Percentiles rank a stretch among this genome's conserved stretches.
Evolutionary conservation across 139 green algal species (phyloP).

Genomic region (Chlorella sp.): DNA sequence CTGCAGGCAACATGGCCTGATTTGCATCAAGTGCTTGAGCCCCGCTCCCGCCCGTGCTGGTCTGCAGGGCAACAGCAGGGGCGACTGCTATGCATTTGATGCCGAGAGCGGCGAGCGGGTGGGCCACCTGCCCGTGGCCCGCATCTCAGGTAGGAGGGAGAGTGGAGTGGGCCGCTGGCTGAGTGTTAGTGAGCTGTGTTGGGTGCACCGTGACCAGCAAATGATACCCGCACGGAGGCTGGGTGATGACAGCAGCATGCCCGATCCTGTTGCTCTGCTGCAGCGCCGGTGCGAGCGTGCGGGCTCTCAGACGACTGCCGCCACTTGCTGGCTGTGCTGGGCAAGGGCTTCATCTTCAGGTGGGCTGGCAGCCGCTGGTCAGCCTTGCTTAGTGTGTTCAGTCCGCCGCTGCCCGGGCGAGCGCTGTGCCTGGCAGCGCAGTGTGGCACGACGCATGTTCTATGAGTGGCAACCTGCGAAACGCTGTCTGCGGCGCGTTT

Average conservation of each 20-base stretch:
- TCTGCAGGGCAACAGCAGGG: conserved; percentile 58
- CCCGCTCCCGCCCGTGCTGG: not conserved
- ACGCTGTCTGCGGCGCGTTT: too few species aligned
- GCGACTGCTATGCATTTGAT: conserved; percentile 63
- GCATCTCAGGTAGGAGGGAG: conserved; percentile 1
- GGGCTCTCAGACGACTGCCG: conserved; percentile 65
- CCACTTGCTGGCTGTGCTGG: conserved; percentile 65
- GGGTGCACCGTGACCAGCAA: too few species aligned
- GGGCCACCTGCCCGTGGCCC: conserved; percentile 41
- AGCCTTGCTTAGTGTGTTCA: too few species aligned
- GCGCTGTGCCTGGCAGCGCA: too few species aligned
- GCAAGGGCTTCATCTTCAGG: conserved; percentile 78
- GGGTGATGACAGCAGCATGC: not conserved
- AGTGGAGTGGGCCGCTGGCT: too few species aligned
- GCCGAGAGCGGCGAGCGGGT: conserved; percentile 46
- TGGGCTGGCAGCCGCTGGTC: not conserved
- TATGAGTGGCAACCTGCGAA: too few species aligned
- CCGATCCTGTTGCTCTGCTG: not conserved
- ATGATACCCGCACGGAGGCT: too few species aligned
- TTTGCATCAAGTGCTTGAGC: not conserved
- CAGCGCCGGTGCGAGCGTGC: conserved; percentile 57
- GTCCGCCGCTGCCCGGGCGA: too few species aligned
- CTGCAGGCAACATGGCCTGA: too few species aligned
- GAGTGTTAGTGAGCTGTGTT: too few species aligned
- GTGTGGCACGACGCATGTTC: not conserved